A percentile compares a stretch with the other conserved stretches of the same genome.
Conservation (phyloP, 768 basidiomycete species). For the Termitomyces sp. region DNA sequence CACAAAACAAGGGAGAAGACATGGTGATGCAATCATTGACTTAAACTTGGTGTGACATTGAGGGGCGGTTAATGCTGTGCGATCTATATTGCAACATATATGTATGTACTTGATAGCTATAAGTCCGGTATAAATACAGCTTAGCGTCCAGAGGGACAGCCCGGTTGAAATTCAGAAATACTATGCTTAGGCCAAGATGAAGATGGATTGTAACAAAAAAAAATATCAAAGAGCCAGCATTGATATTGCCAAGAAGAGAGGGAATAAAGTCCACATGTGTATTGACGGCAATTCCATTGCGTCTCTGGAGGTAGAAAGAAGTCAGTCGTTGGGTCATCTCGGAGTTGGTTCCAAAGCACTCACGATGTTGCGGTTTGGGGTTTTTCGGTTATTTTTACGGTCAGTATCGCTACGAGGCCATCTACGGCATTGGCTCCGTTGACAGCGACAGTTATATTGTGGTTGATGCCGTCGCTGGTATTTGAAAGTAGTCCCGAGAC, state of each 20-base stretch:
- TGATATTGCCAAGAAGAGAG: not conserved
- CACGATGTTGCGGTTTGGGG: slow-evolving; percentile 27
- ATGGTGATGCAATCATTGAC: not conserved
- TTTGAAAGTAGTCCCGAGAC: slow-evolving; percentile 67
- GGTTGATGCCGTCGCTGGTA: slow-evolving; percentile 66
- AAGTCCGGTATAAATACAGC: not conserved
- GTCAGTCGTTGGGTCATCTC: not conserved
- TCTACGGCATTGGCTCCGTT: slow-evolving; percentile 65
- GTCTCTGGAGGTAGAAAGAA: not conserved
- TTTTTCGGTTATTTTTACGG: slow-evolving; percentile 53
- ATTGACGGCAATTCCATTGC: not conserved
- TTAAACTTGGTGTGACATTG: not conserved
- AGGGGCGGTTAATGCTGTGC: not conserved
- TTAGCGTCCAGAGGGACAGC: not conserved
- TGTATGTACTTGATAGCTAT: not conserved
- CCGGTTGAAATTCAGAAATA: not conserved
- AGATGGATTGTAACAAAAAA: not conserved
- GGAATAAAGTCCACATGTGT: not conserved
- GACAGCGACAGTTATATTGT: slow-evolving; percentile 47
- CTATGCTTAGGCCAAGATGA: not conserved
- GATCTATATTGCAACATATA: not conserved
- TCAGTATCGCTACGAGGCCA: slow-evolving; percentile 77
- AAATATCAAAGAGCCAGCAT: slow-evolving; percentile 7
- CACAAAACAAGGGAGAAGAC: not conserved
- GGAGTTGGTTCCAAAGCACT: slow-evolving; percentile 10